Conservation (phyloP, 2,329 filamentous ascomycete genomes). For the Hypoxylon sp. region DNA sequence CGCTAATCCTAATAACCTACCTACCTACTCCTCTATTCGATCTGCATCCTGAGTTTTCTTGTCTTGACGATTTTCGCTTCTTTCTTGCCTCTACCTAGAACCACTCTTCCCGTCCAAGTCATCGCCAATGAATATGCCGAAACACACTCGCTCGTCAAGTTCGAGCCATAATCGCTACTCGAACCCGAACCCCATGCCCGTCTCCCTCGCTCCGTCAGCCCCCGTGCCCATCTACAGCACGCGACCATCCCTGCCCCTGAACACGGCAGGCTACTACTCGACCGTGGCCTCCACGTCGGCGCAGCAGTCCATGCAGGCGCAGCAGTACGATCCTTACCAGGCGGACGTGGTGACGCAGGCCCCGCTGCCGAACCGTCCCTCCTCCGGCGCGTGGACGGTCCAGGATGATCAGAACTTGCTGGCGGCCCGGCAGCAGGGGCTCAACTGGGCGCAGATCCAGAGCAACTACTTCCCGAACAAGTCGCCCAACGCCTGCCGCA, state of each 20-base stretch:
- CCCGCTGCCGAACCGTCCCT: slow-evolving; percentile 63
- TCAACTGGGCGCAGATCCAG: slow-evolving; percentile 88
- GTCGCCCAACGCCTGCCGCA: slow-evolving; percentile 86
- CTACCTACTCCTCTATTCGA: slow-evolving; percentile 29
- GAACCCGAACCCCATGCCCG: slow-evolving; percentile 53
- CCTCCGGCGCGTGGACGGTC: slow-evolving; percentile 77
- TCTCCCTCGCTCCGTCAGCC: slow-evolving; percentile 57
- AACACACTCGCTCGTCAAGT: slow-evolving; percentile 59
- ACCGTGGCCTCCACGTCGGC: slow-evolving; percentile 52
- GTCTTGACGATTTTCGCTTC: slow-evolving; percentile 22
- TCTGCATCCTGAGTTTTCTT: slow-evolving; percentile 31
- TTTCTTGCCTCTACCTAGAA: slow-evolving; percentile 34
- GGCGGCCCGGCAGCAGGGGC: slow-evolving; percentile 76
- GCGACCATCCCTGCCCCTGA: slow-evolving; percentile 56
- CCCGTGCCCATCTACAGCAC: slow-evolving; percentile 58
- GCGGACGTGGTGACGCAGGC: slow-evolving; percentile 53
- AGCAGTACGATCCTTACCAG: slow-evolving; percentile 58
- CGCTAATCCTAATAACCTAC: slow-evolving; percentile 49
- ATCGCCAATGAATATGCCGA: slow-evolving; percentile 57
- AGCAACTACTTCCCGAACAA: slow-evolving; percentile 81
- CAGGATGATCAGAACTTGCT: slow-evolving; percentile 81
- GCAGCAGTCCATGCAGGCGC: slow-evolving; percentile 53
- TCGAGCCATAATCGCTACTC: slow-evolving; percentile 53
- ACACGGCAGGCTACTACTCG: slow-evolving; percentile 56
- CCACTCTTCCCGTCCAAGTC: slow-evolving; percentile 30